These are phyloP conservation scores for Podospora pseudocomata DNA, from an alignment of 495 filamentous ascomycete species.

Conservation along the genomic window DNA sequence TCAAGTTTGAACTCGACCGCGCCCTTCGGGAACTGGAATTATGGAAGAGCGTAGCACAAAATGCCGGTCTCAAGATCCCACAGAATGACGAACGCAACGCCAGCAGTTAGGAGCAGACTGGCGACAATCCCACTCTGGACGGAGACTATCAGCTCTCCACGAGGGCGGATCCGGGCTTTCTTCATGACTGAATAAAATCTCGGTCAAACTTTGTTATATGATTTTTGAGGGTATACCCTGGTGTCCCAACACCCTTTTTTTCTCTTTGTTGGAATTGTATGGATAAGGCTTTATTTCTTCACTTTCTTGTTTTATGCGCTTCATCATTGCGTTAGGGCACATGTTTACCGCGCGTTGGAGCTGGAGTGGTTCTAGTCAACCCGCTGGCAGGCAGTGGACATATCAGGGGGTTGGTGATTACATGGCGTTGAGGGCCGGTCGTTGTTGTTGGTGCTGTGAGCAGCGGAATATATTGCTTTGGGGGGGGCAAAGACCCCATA, in stretches of 20 bases:
- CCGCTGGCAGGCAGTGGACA: not conserved
- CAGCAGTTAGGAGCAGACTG: constrained; percentile 23
- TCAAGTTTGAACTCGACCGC: constrained; percentile 73
- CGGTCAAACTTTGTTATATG: not conserved
- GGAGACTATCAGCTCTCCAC: not conserved
- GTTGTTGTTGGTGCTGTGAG: not conserved
- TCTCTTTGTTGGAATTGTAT: not conserved
- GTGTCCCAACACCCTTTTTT: constrained; percentile 15
- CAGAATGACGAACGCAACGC: constrained; percentile 41
- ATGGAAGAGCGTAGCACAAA: constrained; percentile 80
- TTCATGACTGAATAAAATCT: not conserved
- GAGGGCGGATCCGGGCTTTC: not conserved
- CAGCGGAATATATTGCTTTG: no score
- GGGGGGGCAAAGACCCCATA: not conserved
- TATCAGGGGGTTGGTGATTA: not conserved
- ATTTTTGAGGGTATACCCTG: constrained; percentile 19
- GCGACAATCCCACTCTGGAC: not conserved
- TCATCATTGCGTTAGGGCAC: not conserved
- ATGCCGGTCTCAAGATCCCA: constrained; percentile 59
- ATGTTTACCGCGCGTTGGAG: not conserved
- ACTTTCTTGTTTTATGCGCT: not conserved
- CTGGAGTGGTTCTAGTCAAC: not conserved
- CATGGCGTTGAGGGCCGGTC: not conserved
- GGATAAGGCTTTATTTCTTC: not conserved
- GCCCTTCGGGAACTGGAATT: constrained; percentile 73